These are phyloP conservation scores for Parasitella parasitica DNA, from an alignment of 371 early-diverging fungal species.

Conservation along the genomic window DNA sequence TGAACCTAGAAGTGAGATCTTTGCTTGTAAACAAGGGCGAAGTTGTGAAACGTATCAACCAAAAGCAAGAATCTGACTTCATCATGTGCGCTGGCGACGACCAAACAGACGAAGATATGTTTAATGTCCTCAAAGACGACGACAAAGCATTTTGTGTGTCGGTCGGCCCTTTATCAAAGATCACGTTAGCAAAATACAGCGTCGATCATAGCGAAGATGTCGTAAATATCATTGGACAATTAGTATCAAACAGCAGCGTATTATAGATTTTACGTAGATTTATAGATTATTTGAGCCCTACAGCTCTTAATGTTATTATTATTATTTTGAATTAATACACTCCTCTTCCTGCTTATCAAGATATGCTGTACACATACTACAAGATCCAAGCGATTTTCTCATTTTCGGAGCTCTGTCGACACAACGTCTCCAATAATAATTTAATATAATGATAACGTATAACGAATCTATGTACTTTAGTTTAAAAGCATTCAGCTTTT, in stretches of 20 bases:
- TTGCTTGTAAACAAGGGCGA: slow-evolving; percentile 86
- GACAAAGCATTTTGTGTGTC: slow-evolving; percentile 28
- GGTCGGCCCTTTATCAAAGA: slow-evolving; percentile 38
- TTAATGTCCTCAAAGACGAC: slow-evolving; percentile 51
- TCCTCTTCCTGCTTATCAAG: not conserved
- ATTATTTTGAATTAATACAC: not conserved
- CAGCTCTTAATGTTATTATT: not conserved
- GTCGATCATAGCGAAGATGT: slow-evolving; percentile 40
- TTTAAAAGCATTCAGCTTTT: not conserved
- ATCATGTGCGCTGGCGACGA: slow-evolving; percentile 95
- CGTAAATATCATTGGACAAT: slow-evolving; percentile 26
- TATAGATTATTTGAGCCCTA: not conserved
- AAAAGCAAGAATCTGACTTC: slow-evolving; percentile 63
- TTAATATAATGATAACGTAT: not conserved
- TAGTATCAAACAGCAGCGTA: slow-evolving; percentile 16
- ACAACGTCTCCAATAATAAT: no score
- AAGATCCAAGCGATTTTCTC: no score
- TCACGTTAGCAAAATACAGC: slow-evolving; percentile 32
- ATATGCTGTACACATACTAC: no score
- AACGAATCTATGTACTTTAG: not conserved
- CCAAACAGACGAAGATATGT: slow-evolving; percentile 98
- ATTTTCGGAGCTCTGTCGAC: no score
- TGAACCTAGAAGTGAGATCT: slow-evolving; percentile 93
- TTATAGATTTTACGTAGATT: slow-evolving; percentile 1
- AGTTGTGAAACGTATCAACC: slow-evolving; percentile 79